Evolutionary conservation across 164 flowering plant genomes (phyloP).

Genomic region (Saururus chinensis): DNA sequence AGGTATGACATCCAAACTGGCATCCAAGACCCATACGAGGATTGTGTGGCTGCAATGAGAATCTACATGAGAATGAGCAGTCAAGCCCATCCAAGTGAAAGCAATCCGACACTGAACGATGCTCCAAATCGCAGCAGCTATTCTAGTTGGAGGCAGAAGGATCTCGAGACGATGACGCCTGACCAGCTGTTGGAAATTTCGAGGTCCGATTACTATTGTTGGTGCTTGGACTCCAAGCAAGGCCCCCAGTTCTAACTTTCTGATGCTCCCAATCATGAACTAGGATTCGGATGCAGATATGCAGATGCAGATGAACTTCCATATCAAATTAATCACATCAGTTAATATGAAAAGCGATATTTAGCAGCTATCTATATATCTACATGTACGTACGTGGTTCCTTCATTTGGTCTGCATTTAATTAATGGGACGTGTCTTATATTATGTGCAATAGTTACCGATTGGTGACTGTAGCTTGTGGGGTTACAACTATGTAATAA

Average conservation of each 20-base stretch:
- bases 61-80: constrained; percentile 72
- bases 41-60: constrained; percentile 79
- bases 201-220: constrained; percentile 75
- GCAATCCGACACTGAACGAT: constrained; percentile 44
- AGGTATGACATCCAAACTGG: constrained; percentile 83
- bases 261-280: too few species aligned
- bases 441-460: too few species aligned
- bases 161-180: constrained; percentile 73
- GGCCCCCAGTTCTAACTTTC: not conserved
- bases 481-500: too few species aligned
- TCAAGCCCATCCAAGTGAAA: constrained; percentile 36
- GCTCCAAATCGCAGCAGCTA: constrained; percentile 55
- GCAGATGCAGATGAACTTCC: too few species aligned
- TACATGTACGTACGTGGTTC: too few species aligned
- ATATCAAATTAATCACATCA: too few species aligned
- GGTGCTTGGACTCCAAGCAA: constrained; percentile 68
- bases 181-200: constrained; percentile 63
- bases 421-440: too few species aligned
- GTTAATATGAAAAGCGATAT: too few species aligned
- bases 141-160: constrained; percentile 57
- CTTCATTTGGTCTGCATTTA: too few species aligned
- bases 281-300: too few species aligned
- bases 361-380: too few species aligned
- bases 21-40: constrained; percentile 84
- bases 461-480: too few species aligned